Base-by-base conservation (phyloP, 805 yeast species). In the Kregervanrija fluxuum region DNA sequence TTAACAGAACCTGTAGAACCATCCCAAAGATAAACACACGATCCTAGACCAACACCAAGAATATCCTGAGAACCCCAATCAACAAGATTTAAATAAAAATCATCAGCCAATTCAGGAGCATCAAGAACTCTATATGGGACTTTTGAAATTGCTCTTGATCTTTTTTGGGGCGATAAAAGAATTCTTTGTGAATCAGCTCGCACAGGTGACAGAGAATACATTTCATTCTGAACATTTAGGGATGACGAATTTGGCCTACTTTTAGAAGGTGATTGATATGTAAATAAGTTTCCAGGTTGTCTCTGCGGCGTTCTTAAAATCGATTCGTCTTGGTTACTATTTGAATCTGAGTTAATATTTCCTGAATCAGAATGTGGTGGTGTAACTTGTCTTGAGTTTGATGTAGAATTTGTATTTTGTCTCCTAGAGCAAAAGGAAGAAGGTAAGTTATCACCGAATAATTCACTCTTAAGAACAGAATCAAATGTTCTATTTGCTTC, bases 51-150 rank as follows among this genome's bases (percentile, higher is more conserved):
- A 6, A 93, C 98, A 2, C 91, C 96, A 35, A 93, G 67, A 32
- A 85, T 68, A 62, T 91, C 95, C 46, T 82, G 87, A 22, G 87
- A 77, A 0, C 97, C 95, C 99, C 99, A 91, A 60, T 93, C 98
- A 1, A 93, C 85, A 45, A 93, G 70, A 55, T 93, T 93, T 41
- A 89, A 72, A 60, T 91, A 91, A 59, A 90, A 91, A 60, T 91
- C 98, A 61, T 93, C 98, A 5, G 88, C 88, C 16, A 93, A 69
- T 40, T 88, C 95, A 0, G 98, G 99, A 0, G 99, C 99, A 66
- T 91, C 99, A 37, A 91, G 73, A 5, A 91, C 97, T 45, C 96
- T 73, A 57, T 84, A 89, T 0, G 99, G 98, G 1, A 89, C 86
- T 57, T 85, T 86, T 3, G 93, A 73, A 15, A 93, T 85, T 30